These are phyloP conservation scores for Garcia nutans DNA, from an alignment of 345 rosid species.

Conservation along the genomic window DNA sequence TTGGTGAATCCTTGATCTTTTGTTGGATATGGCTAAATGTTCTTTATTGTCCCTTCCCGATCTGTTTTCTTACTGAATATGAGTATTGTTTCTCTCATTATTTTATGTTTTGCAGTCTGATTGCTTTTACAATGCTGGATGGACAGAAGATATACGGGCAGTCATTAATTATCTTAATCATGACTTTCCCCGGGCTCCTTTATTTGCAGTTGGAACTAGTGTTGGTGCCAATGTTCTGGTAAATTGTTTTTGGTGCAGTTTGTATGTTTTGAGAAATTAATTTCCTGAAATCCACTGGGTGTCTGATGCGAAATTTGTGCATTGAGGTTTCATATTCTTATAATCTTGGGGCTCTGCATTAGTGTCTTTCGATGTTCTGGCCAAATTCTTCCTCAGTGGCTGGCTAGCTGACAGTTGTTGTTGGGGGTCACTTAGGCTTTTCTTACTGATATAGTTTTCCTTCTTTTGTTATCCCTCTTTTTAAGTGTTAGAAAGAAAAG, in stretches of 20 bases:
- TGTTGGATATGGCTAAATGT: too few species aligned
- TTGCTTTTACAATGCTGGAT: slow-evolving; percentile 90
- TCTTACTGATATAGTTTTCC: background rate
- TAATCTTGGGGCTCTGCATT: too few species aligned
- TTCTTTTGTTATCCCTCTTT: background rate
- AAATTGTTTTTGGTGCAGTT: slow-evolving; percentile 15
- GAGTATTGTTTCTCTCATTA: background rate
- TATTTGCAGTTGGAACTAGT: slow-evolving; percentile 87
- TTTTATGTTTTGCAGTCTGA: slow-evolving; percentile 58
- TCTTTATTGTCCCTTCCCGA: too few species aligned
- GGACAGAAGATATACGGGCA: slow-evolving; percentile 71
- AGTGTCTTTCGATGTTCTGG: background rate
- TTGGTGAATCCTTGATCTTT: too few species aligned
- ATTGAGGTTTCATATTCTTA: too few species aligned
- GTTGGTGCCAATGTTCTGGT: slow-evolving; percentile 91
- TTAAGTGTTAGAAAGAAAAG: too few species aligned
- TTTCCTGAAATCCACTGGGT: background rate
- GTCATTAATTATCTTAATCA: slow-evolving; percentile 58
- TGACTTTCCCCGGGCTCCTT: slow-evolving; percentile 73
- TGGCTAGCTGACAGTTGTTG: background rate
- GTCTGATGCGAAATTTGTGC: too few species aligned
- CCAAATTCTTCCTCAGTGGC: background rate
- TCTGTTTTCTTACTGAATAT: slow-evolving; percentile 4
- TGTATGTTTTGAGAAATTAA: background rate
- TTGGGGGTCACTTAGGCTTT: background rate